phyloP scores from a whole-genome alignment of 805 yeast genomes.

The Candida ulmi region DNA sequence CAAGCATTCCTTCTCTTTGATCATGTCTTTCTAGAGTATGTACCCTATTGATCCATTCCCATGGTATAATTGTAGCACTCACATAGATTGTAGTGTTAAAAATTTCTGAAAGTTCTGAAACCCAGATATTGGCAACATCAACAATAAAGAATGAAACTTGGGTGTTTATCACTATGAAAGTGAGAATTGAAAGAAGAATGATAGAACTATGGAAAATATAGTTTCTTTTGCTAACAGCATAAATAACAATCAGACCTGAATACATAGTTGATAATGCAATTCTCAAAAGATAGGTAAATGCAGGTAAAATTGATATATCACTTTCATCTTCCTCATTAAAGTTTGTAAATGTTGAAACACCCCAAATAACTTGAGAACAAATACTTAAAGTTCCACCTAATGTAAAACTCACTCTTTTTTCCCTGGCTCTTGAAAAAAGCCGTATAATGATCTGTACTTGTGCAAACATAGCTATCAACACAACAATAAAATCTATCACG shows the following conservation, averaged over 20 bases:
- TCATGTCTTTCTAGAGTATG: slow-evolving; percentile 48
- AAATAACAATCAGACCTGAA: slow-evolving; percentile 56
- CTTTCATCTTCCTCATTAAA: slow-evolving; percentile 22
- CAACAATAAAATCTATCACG: slow-evolving; percentile 52
- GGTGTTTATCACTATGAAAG: slow-evolving; percentile 48
- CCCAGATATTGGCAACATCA: slow-evolving; percentile 72
- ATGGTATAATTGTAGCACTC: slow-evolving; percentile 64
- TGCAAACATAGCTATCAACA: slow-evolving; percentile 52
- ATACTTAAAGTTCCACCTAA: slow-evolving; percentile 50
- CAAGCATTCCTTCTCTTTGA: slow-evolving; percentile 69
- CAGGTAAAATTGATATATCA: slow-evolving; percentile 56
- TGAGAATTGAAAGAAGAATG: slow-evolving; percentile 49
- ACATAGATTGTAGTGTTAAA: slow-evolving; percentile 70
- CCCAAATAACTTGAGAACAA: slow-evolving; percentile 65
- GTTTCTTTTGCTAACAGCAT: slow-evolving; percentile 45
- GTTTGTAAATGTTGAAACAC: slow-evolving; percentile 46
- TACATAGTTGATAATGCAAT: slow-evolving; percentile 67
- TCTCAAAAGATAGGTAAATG: slow-evolving; percentile 67
- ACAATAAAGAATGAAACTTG: slow-evolving; percentile 71
- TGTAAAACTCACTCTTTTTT: slow-evolving; percentile 55
- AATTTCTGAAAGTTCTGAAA: slow-evolving; percentile 65
- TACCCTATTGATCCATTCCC: slow-evolving; percentile 82
- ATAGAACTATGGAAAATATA: slow-evolving; percentile 44
- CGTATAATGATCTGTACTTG: slow-evolving; percentile 72
- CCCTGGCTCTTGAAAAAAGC: slow-evolving; percentile 60